These are phyloP conservation scores for Grifola frondosa DNA, from an alignment of 1,284 basidiomycete species.

Conservation along the genomic window DNA sequence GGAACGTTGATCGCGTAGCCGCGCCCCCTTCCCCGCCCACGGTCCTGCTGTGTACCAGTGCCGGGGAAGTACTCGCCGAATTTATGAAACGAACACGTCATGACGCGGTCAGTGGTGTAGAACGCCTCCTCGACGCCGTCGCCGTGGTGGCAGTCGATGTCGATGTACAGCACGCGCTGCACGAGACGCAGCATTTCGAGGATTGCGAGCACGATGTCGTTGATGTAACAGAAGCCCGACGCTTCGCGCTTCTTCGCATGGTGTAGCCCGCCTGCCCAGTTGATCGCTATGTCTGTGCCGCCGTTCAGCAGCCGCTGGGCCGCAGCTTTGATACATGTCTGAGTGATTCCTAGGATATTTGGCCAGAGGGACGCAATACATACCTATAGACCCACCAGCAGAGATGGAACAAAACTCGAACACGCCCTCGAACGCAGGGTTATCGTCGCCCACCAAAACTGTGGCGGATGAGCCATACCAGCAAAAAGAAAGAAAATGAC, in stretches of 20 bases:
- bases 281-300: constrained; percentile 89
- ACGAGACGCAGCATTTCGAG: constrained; percentile 82
- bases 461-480: too few species aligned
- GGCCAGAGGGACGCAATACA: constrained; percentile 19
- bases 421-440: constrained; percentile 93
- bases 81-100: constrained; percentile 96
- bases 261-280: constrained; percentile 97
- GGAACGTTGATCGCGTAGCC: constrained; percentile 95
- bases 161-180: constrained; percentile 93
- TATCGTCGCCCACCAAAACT: constrained; percentile 92
- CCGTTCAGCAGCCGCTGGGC: constrained; percentile 83
- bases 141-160: constrained; percentile 98
- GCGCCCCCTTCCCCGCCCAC: constrained; percentile 83
- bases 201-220: constrained; percentile 92
- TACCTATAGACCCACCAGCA: constrained; percentile 89
- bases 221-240: constrained; percentile 96
- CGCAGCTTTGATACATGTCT: constrained; percentile 51
- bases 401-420: constrained; percentile 98
- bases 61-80: constrained; percentile 98
- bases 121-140: constrained; percentile 99
- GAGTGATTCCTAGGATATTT: not conserved
- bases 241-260: constrained; percentile 98
- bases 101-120: constrained; percentile 95
- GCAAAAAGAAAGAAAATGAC: too few species aligned
- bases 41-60: constrained; percentile 86